Base-by-base conservation (phyloP, 495 filamentous ascomycete species). In the Penicillium riverlandense region DNA sequence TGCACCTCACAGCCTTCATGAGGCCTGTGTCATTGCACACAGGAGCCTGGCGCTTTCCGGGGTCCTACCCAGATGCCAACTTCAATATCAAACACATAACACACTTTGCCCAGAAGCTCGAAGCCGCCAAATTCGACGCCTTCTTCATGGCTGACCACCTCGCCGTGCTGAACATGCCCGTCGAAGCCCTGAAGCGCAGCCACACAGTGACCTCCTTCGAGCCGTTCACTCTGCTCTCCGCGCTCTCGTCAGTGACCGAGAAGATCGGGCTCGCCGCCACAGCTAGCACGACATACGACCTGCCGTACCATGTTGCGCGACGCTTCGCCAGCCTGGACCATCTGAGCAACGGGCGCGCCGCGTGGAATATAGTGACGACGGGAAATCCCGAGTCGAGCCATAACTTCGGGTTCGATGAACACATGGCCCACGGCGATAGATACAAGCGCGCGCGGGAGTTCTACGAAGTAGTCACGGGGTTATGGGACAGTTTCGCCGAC, bases 61-160 rank as follows among this genome's bases (percentile, higher is more conserved):
- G 69, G 29, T 55, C 77, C 7, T 76, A 76, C 43, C 58, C 75
- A 0, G 76, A 79, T 40, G 77, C 76, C 41, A 80, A 79, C 56
- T 80, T 80, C 67, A 78, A 77, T 55, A 69, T 79, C 29, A 52
- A 63, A 27, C 72, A 79, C 40, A 59, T 81, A 38, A 67, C 67
- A 28, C 60, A 65, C 7, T 79, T 80, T 44, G 71, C 74, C 42
- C 67, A 73, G 41, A 76, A 74, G 46, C 67, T 81, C 11, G 76
- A 79, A 54, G 68, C 61, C 11, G 77, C 74, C 48, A 80, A 80
- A 45, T 80, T 80, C 58, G 74, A 80, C 52, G 77, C 74, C 40
- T 78, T 80, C 63, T 80, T 80, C 67, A 79, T 80, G 75, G 77
- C 77, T 5, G 77, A 80, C 47, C 74, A 78, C 47, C 59, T 80